Evolutionary conservation across 257 asterid species (phyloP).

Genomic region (Solanum chmielewskii): DNA sequence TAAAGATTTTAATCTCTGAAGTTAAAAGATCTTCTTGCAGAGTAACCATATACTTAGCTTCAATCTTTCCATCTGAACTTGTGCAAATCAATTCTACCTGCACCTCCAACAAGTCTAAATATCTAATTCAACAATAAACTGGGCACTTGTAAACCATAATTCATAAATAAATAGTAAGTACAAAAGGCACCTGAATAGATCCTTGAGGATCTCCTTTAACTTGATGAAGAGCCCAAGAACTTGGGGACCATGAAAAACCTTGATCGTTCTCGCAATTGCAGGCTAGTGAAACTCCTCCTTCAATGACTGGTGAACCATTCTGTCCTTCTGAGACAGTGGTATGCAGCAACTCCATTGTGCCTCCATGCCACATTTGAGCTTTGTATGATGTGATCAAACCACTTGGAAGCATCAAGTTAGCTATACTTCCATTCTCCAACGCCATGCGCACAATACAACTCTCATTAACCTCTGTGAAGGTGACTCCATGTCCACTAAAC

Average conservation of each 20-base stretch:
- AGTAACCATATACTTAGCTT: constrained; percentile 39
- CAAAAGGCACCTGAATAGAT: constrained; percentile 32
- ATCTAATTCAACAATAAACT: background rate
- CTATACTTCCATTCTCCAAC: constrained; percentile 44
- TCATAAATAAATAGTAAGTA: background rate
- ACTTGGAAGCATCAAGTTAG: constrained; percentile 63
- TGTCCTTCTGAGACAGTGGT: constrained; percentile 36
- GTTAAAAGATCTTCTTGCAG: constrained; percentile 30
- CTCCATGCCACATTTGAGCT: constrained; percentile 80
- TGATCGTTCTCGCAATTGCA: constrained; percentile 14
- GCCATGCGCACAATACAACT: constrained; percentile 42
- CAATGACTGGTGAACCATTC: constrained; percentile 23
- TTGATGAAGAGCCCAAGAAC: constrained; percentile 32
- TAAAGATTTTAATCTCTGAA: constrained; percentile 38
- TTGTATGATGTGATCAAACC: constrained; percentile 75
- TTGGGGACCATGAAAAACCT: constrained; percentile 40
- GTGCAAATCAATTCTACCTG: constrained; percentile 46
- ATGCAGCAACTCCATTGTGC: constrained; percentile 53
- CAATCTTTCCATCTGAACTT: constrained; percentile 9
- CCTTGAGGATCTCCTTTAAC: constrained; percentile 45
- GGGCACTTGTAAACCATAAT: background rate
- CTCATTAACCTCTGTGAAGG: constrained; percentile 30
- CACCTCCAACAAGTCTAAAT: background rate
- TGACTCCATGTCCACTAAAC: constrained; percentile 37
- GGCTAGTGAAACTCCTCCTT: constrained; percentile 60